These are phyloP conservation scores for Hymenoscyphus fructigenus DNA, from an alignment of 2,329 filamentous ascomycete genomes.

Conservation along the genomic window DNA sequence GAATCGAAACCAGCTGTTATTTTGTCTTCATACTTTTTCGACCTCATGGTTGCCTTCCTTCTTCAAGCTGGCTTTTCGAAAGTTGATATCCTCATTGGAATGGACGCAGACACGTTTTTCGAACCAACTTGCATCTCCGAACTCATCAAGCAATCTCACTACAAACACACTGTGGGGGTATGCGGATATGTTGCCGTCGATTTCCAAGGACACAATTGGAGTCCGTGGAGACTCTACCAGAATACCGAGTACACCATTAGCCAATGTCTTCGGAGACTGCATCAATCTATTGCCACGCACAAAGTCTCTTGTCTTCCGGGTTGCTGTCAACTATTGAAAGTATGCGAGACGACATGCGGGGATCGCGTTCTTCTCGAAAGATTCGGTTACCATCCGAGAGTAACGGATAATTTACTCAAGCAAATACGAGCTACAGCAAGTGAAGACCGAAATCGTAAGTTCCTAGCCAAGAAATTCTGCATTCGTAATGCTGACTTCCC, in stretches of 20 bases:
- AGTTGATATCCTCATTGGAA: slow-evolving; percentile 46
- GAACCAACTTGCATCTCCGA: slow-evolving; percentile 46
- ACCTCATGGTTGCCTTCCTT: slow-evolving; percentile 32
- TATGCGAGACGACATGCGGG: slow-evolving; percentile 50
- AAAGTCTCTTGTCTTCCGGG: slow-evolving; percentile 51
- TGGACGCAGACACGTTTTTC: slow-evolving; percentile 51
- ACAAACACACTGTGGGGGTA: slow-evolving; percentile 46
- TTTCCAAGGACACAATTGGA: slow-evolving; percentile 43
- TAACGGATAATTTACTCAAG: slow-evolving; percentile 48
- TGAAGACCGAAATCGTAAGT: slow-evolving; percentile 46
- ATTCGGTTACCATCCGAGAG: slow-evolving; percentile 50
- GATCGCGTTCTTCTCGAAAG: slow-evolving; percentile 46
- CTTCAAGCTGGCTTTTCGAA: slow-evolving; percentile 40
- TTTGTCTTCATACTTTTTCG: slow-evolving; percentile 47
- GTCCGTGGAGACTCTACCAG: slow-evolving; percentile 48
- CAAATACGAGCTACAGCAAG: slow-evolving; percentile 51
- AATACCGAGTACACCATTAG: slow-evolving; percentile 50
- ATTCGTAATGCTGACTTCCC: slow-evolving; percentile 27
- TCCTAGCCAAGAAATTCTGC: slow-evolving; percentile 34
- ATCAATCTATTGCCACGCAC: slow-evolving; percentile 49
- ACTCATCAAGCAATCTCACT: slow-evolving; percentile 45
- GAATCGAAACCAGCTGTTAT: slow-evolving; percentile 44
- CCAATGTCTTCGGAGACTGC: slow-evolving; percentile 48
- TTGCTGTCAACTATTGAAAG: slow-evolving; percentile 50
- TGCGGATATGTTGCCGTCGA: slow-evolving; percentile 51